Conservation (phyloP, 768 basidiomycete genomes). For the Chiua virens region DNA sequence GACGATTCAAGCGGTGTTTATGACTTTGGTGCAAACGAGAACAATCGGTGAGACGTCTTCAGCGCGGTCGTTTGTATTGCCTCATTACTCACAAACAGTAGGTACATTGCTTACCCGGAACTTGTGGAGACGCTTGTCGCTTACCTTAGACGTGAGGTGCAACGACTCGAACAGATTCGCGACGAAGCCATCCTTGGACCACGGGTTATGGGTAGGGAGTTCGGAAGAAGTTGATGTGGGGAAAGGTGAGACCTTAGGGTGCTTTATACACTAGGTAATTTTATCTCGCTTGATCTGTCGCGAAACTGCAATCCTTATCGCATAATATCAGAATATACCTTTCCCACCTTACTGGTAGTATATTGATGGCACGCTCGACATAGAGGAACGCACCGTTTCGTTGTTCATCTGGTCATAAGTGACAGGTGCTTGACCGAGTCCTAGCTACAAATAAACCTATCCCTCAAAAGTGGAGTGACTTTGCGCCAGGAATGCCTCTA, state of each 20-base stretch:
- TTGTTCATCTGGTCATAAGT: not conserved
- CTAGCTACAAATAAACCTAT: not conserved
- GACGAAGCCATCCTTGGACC: too few species aligned
- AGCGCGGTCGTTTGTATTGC: not conserved
- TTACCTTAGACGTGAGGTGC: too few species aligned
- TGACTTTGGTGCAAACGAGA: conserved; percentile 61
- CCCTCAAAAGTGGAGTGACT: not conserved
- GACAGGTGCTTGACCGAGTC: too few species aligned
- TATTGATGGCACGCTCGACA: not conserved
- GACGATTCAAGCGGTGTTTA: conserved; percentile 75
- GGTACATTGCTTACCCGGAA: conserved; percentile 73
- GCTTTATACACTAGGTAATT: too few species aligned
- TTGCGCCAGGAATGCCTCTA: not conserved
- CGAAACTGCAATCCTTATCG: too few species aligned
- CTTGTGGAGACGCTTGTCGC: conserved; percentile 69
- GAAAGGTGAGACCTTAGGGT: conserved; percentile 19
- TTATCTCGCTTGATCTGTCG: too few species aligned
- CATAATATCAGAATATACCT: too few species aligned
- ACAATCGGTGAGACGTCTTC: conserved; percentile 24
- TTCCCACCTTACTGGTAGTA: conserved; percentile 1
- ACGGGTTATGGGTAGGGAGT: conserved; percentile 32
- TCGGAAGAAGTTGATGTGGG: conserved; percentile 32
- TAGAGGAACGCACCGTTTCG: not conserved
- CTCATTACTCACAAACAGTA: conserved; percentile 33
- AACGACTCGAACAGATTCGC: too few species aligned